Conservation (phyloP, 169 alveolate species). For the Plasmodium malariae region DNA sequence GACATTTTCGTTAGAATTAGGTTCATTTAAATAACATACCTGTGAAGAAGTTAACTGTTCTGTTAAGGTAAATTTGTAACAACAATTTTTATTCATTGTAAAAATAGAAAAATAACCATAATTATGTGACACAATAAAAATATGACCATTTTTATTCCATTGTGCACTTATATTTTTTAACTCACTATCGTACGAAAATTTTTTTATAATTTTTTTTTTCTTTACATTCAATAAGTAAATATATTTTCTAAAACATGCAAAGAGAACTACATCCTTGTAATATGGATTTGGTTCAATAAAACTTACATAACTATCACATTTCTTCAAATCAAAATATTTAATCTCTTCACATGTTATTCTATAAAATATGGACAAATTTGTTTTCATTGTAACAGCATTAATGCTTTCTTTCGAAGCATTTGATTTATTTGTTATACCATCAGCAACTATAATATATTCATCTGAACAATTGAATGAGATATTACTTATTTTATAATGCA, state of each 20-base stretch:
- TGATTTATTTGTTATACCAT: constrained; percentile 74
- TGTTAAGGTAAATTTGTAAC: constrained; percentile 50
- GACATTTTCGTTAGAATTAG: constrained; percentile 9
- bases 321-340: constrained; percentile 47
- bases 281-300: constrained; percentile 66
- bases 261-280: constrained; percentile 42
- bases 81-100: constrained; percentile 25
- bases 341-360: constrained; percentile 55
- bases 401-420: constrained; percentile 42
- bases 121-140: constrained; percentile 65
- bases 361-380: constrained; percentile 53
- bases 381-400: constrained; percentile 73
- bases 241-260: constrained; percentile 57
- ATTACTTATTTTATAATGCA: constrained; percentile 71
- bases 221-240: constrained; percentile 50
- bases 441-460: constrained; percentile 69
- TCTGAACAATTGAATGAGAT: constrained; percentile 38
- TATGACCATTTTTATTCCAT: constrained; percentile 55
- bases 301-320: constrained; percentile 73
- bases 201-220: constrained; percentile 65
- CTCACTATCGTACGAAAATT: constrained; percentile 74
- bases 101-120: constrained; percentile 74
- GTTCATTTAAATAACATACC: constrained; percentile 16
- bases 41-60: constrained; percentile 70
- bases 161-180: constrained; percentile 55